Evolutionary conservation across 306 rosid genomes (phyloP).

Genomic region (Prunus persica): DNA sequence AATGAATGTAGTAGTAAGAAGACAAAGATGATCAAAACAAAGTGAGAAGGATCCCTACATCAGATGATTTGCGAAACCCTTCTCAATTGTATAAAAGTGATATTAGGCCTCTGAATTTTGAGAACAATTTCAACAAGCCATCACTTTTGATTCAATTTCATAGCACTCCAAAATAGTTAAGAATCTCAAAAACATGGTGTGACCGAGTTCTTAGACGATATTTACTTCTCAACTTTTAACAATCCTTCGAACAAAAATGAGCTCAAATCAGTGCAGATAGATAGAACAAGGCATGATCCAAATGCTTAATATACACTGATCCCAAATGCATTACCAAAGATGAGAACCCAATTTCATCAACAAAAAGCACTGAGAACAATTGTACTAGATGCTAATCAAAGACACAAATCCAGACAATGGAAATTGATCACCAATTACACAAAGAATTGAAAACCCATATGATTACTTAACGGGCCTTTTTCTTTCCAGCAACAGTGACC

Average conservation of each 20-base stretch:
- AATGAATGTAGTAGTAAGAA: background rate
- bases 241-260: background rate
- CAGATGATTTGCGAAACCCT: background rate
- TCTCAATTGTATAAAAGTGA: background rate
- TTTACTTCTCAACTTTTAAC: background rate
- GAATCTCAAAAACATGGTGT: background rate
- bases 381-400: background rate
- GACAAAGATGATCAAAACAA: background rate
- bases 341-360: background rate
- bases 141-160: background rate
- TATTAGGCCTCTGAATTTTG: background rate
- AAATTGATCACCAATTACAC: background rate
- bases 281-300: background rate
- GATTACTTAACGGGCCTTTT: constrained; percentile 44
- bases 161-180: background rate
- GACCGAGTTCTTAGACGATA: background rate
- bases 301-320: background rate
- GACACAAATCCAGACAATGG: background rate
- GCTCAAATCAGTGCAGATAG: background rate
- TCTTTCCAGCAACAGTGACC: constrained; percentile 85
- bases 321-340: background rate
- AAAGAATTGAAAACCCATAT: background rate
- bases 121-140: background rate
- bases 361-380: background rate
- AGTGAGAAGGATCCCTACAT: no score